Evolutionary conservation across 169 alveolate genomes (phyloP).

Genomic region (Perkinsus marinus): DNA sequence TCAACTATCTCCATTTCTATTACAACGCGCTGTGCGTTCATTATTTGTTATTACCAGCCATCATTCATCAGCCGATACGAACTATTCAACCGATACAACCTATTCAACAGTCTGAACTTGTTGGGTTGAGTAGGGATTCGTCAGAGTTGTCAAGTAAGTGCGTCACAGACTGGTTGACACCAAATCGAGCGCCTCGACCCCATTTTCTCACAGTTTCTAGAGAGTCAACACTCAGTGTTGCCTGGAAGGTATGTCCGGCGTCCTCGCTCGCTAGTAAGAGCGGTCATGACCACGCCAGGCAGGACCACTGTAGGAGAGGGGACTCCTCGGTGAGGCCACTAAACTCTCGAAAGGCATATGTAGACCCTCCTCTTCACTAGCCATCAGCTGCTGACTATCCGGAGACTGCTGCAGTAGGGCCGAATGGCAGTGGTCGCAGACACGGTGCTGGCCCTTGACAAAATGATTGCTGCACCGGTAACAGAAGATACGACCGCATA

Average conservation of each 20-base stretch:
- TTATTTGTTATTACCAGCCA: no score
- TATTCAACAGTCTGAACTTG: no score
- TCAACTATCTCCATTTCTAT: no score
- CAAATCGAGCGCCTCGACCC: not conserved
- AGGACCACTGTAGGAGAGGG: not conserved
- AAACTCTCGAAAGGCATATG: not conserved
- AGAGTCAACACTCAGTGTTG: no score
- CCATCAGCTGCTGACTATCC: not conserved
- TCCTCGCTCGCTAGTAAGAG: not conserved
- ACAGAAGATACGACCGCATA: not conserved
- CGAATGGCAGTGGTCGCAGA: constrained; percentile 3
- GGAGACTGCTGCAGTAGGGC: not conserved
- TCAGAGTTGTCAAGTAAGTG: no score
- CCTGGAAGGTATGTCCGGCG: not conserved
- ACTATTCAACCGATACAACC: no score
- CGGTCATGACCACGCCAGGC: not conserved
- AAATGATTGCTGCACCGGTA: not conserved
- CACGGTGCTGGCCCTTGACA: not conserved
- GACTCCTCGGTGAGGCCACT: not conserved
- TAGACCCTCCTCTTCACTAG: not conserved
- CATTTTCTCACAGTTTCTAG: no score
- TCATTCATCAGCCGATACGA: no score
- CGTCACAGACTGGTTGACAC: no score
- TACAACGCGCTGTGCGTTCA: no score
- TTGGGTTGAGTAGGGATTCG: no score